Percentiles rank a stretch among this genome's conserved stretches.
Evolutionary conservation across 345 rosid genomes (phyloP).

Genomic region (Corchorus capsularis): DNA sequence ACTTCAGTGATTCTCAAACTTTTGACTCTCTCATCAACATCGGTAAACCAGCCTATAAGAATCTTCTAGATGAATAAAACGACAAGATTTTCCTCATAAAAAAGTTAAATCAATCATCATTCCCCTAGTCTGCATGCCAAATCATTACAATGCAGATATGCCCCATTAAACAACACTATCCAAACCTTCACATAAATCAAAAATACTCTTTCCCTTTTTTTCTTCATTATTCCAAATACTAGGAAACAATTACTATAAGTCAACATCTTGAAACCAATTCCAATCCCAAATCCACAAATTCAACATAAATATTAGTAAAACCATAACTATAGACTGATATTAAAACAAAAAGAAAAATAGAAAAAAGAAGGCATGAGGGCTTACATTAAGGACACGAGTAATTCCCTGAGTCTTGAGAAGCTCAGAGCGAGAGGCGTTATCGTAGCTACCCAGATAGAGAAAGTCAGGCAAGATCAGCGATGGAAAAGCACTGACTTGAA

Average conservation of each 20-base stretch:
- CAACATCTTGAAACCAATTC: background rate
- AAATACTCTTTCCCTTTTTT: background rate
- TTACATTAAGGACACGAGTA: conserved; percentile 86
- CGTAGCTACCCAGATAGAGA: conserved; percentile 91
- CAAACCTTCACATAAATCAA: background rate
- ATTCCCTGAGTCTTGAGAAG: conserved; percentile 90
- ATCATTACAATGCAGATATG: background rate
- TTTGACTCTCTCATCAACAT: background rate
- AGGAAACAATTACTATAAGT: background rate
- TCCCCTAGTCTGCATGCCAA: background rate
- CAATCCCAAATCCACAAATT: background rate
- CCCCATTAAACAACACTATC: background rate
- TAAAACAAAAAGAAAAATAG: background rate
- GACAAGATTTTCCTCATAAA: background rate
- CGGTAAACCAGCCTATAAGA: background rate
- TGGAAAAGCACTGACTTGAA: conserved; percentile 83
- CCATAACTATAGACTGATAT: background rate
- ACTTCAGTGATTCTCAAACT: background rate
- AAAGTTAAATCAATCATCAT: background rate
- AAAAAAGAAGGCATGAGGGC: conserved; percentile 7
- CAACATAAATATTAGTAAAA: background rate
- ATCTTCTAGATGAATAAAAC: background rate
- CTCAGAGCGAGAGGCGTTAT: conserved; percentile 98
- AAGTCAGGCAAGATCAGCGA: conserved; percentile 92
- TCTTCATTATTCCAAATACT: too few relatives aligned